Conservation (phyloP, 2,329 filamentous ascomycete genomes). For the Alternaria longipes region DNA sequence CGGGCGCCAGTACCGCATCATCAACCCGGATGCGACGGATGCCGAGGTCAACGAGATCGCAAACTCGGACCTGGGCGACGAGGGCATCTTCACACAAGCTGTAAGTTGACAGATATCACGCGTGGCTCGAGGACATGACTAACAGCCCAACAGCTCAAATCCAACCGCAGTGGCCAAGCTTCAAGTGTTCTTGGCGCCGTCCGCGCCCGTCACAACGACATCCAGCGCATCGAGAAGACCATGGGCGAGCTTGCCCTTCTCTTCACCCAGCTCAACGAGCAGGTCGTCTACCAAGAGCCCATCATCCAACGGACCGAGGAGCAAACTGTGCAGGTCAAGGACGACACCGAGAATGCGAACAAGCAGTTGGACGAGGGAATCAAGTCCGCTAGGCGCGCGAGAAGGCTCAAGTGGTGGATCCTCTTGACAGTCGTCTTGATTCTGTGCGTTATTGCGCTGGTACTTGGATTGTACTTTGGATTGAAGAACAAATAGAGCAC, state of each 20-base stretch:
- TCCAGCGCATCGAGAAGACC: conserved; percentile 80
- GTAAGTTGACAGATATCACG: conserved; percentile 61
- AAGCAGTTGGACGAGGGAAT: conserved; percentile 74
- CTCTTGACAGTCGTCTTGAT: conserved; percentile 65
- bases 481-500: conserved; percentile 23
- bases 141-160: conserved; percentile 67
- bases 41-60: conserved; percentile 74
- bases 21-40: conserved; percentile 81
- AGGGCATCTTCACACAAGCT: conserved; percentile 83
- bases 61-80: conserved; percentile 76
- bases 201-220: conserved; percentile 82
- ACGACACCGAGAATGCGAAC: conserved; percentile 75
- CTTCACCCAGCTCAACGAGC: conserved; percentile 77
- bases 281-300: conserved; percentile 76
- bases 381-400: conserved; percentile 69
- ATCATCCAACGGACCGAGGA: conserved; percentile 69
- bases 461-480: conserved; percentile 61
- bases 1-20: conserved; percentile 80
- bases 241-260: conserved; percentile 74
- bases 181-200: conserved; percentile 79
- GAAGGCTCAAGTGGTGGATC: conserved; percentile 86
- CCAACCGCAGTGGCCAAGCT: conserved; percentile 77
- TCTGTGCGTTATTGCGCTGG: conserved; percentile 59
- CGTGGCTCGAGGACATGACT: background rate
- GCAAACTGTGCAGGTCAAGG: conserved; percentile 71